phyloP scores from a whole-genome alignment of 2,329 filamentous ascomycete species.

The Penicillium sp. region DNA sequence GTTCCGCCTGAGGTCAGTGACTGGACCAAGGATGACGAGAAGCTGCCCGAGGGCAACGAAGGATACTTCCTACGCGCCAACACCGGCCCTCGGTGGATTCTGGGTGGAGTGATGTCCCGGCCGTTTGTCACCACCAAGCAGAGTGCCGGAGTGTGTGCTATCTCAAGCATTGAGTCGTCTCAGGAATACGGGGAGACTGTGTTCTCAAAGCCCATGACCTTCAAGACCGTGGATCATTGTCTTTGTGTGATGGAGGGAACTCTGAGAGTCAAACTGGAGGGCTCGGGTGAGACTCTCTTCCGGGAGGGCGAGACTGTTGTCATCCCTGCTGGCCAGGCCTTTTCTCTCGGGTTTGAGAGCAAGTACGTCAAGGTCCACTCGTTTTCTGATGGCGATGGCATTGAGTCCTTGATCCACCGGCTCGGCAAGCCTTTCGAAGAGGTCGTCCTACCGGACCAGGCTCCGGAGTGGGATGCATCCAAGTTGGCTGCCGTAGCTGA shows the following conservation, averaged over 20 bases:
- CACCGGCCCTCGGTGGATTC: conserved; percentile 41
- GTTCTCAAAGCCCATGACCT: conserved; percentile 47
- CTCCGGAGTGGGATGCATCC: conserved; percentile 27
- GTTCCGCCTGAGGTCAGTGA: conserved; percentile 46
- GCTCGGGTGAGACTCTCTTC: conserved; percentile 38
- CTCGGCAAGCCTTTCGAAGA: conserved; percentile 41
- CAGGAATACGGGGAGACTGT: conserved; percentile 41
- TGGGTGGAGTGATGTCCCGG: conserved; percentile 39
- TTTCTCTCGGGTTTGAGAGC: conserved; percentile 51
- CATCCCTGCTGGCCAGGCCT: conserved; percentile 52
- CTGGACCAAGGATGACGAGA: conserved; percentile 31
- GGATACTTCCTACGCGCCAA: conserved; percentile 59
- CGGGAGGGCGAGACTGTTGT: conserved; percentile 56
- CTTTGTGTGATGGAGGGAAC: conserved; percentile 55
- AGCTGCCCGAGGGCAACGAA: conserved; percentile 28
- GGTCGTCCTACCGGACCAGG: conserved; percentile 47
- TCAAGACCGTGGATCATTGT: conserved; percentile 57
- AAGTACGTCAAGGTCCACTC: conserved; percentile 53
- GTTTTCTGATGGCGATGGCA: conserved; percentile 56
- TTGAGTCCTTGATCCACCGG: conserved; percentile 51
- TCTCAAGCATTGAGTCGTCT: conserved; percentile 56
- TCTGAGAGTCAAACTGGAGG: conserved; percentile 48
- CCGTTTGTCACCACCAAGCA: conserved; percentile 57
- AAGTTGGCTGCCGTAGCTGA: conserved; percentile 23
- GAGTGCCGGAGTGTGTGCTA: conserved; percentile 55